Conservation (phyloP, 2,329 filamentous ascomycete genomes). For the Paecilomyces sp. region DNA sequence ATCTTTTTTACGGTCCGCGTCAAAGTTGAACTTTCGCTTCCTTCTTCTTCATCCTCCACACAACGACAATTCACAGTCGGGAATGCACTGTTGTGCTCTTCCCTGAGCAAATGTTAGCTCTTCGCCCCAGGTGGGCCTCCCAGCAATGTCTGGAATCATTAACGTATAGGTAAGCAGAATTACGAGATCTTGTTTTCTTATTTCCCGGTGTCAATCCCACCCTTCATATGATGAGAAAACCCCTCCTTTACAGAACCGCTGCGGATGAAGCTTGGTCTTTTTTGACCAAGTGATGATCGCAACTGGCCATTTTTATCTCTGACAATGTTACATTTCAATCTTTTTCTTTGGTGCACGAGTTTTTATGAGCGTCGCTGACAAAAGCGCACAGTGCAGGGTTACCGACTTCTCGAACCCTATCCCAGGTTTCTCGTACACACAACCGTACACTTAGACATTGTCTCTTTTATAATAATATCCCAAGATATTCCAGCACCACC, state of each 20-base stretch:
- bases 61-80: not conserved
- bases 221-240: constrained; percentile 37
- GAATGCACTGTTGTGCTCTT: constrained; percentile 1
- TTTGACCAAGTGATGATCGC: constrained; percentile 37
- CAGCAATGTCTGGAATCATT: constrained; percentile 22
- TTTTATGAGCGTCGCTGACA: not conserved
- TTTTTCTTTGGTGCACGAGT: not conserved
- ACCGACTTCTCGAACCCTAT: not conserved
- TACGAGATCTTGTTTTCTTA: constrained; percentile 1
- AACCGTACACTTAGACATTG: constrained; percentile 4
- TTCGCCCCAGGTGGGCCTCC: constrained; percentile 28
- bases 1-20: constrained; percentile 7
- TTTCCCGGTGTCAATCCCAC: not conserved
- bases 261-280: constrained; percentile 51
- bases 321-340: not conserved
- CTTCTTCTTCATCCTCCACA: not conserved
- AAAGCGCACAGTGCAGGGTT: not conserved
- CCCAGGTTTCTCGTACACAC: not conserved
- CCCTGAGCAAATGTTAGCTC: constrained; percentile 29
- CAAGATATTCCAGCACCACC: constrained; percentile 17
- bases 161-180: constrained; percentile 26
- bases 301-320: constrained; percentile 14
- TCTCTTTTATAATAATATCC: constrained; percentile 7
- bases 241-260: constrained; percentile 55
- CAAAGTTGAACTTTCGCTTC: not conserved